Evolutionary conservation across 345 rosid species (phyloP).

Genomic region (Melaleuca alternifolia): DNA sequence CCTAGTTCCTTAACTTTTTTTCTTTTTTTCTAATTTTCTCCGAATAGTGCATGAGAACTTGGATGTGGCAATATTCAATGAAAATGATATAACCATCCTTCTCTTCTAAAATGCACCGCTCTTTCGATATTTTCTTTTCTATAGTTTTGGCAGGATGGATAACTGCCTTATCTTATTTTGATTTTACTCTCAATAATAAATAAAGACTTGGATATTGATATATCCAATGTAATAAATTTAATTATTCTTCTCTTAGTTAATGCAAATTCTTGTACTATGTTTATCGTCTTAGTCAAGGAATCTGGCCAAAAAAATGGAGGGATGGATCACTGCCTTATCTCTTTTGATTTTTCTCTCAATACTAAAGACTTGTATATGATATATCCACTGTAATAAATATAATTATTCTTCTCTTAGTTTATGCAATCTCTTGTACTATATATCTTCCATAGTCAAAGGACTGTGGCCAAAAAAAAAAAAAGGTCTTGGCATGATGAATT

Average conservation of each 20-base stretch:
- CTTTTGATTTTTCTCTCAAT: too few relatives aligned
- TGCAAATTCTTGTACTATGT: neutral
- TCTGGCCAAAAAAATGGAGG: neutral
- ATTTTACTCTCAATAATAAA: neutral
- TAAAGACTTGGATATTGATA: neutral
- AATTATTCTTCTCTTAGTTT: too few relatives aligned
- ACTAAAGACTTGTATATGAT: too few relatives aligned
- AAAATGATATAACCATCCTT: neutral
- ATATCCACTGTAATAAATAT: too few relatives aligned
- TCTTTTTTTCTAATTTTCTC: neutral
- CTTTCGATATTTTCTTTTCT: neutral
- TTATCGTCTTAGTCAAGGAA: neutral
- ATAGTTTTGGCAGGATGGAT: neutral
- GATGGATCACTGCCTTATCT: too few relatives aligned
- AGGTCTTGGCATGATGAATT: neutral
- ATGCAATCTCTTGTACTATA: too few relatives aligned
- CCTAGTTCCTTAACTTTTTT: neutral
- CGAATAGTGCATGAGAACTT: neutral
- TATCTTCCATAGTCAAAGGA: too few relatives aligned
- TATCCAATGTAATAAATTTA: neutral
- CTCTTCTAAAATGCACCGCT: neutral
- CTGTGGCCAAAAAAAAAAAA: neutral
- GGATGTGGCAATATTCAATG: neutral
- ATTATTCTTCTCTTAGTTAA: neutral
- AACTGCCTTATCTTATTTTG: neutral